These are phyloP conservation scores for Sistotremastrum niveocremeum DNA, from an alignment of 768 basidiomycete species.

Conservation along the genomic window DNA sequence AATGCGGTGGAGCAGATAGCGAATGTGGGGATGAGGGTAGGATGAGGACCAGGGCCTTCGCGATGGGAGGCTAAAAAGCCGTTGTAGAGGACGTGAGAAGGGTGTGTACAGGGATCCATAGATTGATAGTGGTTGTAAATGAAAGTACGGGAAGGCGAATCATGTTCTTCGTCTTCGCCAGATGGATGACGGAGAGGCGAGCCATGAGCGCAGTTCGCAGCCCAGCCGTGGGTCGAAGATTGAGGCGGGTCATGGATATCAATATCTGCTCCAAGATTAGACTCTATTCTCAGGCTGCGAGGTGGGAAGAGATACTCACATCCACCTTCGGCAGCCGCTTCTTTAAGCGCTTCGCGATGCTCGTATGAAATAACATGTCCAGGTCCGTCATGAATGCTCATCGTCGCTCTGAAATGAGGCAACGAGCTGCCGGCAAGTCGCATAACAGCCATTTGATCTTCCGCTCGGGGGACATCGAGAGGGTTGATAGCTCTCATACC, in stretches of 20 bases:
- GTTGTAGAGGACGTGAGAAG: slow-evolving; percentile 25
- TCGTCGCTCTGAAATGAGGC: too few relatives aligned
- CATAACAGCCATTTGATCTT: too few relatives aligned
- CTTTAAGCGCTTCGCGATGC: slow-evolving; percentile 15
- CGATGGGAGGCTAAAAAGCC: slow-evolving; percentile 39
- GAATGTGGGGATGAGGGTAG: slow-evolving; percentile 35
- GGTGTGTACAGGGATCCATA: slow-evolving; percentile 40
- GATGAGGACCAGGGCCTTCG: slow-evolving; percentile 31
- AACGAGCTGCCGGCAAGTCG: too few relatives aligned
- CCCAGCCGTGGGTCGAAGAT: slow-evolving; percentile 20
- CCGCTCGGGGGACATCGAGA: too few relatives aligned
- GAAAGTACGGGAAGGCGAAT: slow-evolving; percentile 16
- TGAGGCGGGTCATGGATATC: slow-evolving; percentile 9
- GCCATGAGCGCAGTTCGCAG: slow-evolving; percentile 10
- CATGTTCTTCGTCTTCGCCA: slow-evolving; percentile 16
- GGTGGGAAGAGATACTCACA: slow-evolving; percentile 10
- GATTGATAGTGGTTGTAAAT: slow-evolving; percentile 32
- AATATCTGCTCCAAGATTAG: slow-evolving; percentile 19
- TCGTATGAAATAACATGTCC: slow-evolving; percentile 15
- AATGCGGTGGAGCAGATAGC: slow-evolving; percentile 34
- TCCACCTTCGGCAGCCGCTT: slow-evolving; percentile 15
- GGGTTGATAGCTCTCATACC: too few relatives aligned
- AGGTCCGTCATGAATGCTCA: slow-evolving; percentile 15
- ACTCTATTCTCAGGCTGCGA: slow-evolving; percentile 17
- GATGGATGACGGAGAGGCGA: not conserved